Base-by-base conservation (phyloP, 1,284 basidiomycete genomes). In the Tranzscheliella williamsii region DNA sequence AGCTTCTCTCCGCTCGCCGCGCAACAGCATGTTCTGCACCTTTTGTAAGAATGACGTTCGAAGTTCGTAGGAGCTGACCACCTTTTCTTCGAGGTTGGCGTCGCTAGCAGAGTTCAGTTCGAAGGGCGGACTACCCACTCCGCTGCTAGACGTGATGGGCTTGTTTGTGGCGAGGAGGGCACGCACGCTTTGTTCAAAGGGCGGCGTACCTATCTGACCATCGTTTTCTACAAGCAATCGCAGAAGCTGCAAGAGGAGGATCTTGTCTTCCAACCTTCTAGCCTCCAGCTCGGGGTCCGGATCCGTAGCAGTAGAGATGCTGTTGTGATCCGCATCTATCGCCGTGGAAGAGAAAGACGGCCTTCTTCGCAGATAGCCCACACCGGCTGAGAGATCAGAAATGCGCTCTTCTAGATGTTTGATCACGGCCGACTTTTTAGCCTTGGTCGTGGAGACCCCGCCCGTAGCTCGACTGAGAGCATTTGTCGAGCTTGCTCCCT, bases 1-100 rank as follows among this genome's bases (percentile, higher is more conserved):
- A 1, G 95, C 95, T 58, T 88, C 85, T 21, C 85, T 84, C 47
- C 90, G 87, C 64, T 96, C 86, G 13, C 95, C 95, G 35, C 85
- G 47, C 24, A 72, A 49, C 12, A 78, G 50, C 43, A 72, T 54
- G 9, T 29, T 34, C 61, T 77, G 71, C 22, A 78, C 47, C 38
- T 64, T 54, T 24, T 71, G 56, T 27, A 78, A 37, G 52, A 74
- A 72, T 33, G 24, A 24, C 5, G 56, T 46, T 11, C 58, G 58
- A 24, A 74, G 50, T 33, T 67, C 58, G 44, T 75, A 63, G 17
- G 67, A 62, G 8, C 60, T 61, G 36, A 74, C 50, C 21, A 68
- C 43, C 20, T 31, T 49, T 29, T 40, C 51, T 8, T 49, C 42
- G 13, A 40, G 36, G 4, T 37, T 26, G 6, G 44, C 35, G 34